Evolutionary conservation across 148 eudicot species (phyloP).

Genomic region (Limonium bicolor): DNA sequence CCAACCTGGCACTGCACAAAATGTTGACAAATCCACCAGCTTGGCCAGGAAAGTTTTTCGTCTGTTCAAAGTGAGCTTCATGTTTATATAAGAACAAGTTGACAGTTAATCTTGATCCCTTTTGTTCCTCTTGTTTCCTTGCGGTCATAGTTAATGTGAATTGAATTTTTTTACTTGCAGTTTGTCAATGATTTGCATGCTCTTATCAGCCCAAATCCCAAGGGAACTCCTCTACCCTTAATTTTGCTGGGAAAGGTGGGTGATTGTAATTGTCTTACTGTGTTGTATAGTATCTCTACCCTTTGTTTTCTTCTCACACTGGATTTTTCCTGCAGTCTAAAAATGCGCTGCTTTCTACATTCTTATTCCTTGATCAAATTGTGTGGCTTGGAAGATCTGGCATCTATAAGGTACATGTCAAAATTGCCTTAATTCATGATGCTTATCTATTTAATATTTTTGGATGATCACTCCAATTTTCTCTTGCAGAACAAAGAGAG

Average conservation of each 20-base stretch:
- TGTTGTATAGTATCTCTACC: not conserved
- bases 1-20: constrained; percentile 92
- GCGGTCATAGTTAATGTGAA: not conserved
- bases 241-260: constrained; percentile 83
- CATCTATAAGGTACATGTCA: constrained; percentile 60
- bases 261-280: not conserved
- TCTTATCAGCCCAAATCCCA: constrained; percentile 71
- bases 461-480: not conserved
- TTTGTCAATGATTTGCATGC: constrained; percentile 92
- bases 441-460: not conserved
- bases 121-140: not conserved
- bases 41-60: constrained; percentile 97
- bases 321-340: constrained; percentile 46
- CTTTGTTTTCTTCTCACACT: not conserved
- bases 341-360: constrained; percentile 89
- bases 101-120: not conserved
- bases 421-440: not conserved
- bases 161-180: constrained; percentile 25
- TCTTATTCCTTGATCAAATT: constrained; percentile 94
- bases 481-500: constrained; percentile 60
- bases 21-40: constrained; percentile 87
- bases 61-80: constrained; percentile 62
- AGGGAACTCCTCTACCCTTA: constrained; percentile 89
- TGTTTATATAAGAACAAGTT: not conserved
- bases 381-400: constrained; percentile 97